Base-by-base conservation (phyloP, 108 stramenopile genomes). In the Cyclotella cryptica region DNA sequence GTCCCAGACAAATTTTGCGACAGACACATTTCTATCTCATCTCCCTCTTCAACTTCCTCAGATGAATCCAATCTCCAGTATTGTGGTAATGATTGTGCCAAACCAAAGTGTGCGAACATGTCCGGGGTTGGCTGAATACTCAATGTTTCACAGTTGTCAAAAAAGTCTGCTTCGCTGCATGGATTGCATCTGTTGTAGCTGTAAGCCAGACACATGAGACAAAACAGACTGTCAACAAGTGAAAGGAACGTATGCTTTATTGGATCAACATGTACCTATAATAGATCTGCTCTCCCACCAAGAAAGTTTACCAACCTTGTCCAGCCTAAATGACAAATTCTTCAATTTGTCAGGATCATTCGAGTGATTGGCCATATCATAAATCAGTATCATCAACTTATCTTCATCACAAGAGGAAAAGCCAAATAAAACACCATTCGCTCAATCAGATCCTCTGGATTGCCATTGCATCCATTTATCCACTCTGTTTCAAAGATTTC, bases 331-430 rank as follows among this genome's bases (percentile, higher is more conserved):
- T 21, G 57, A 61, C 0, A 83, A 49, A 0, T 75, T 83, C 49
- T 83, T 83, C 14, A 83, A 67, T 35, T 77, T 67, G 2, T 66
- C 40, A 12, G 71, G 69, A 77, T 83, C 81, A 43, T 83, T 83
- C 21, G 71, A 72, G 59, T 83, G 81, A 57, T 83, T 83, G 18
- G 71, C 71, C 81, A 84, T 79, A 52, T 84, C 84, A 44, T 85
- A 85, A 22, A 85, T 66, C 22, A 80, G 84, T 1, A 85, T 51
- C 84, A 85, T 85, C 28, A 67, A 18, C 18, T 45, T 27, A 72
- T 72, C 71, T 60, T 78, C 78, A 66, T 78, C 78, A 21, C 78
- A n/a, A n/a, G 40, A 14, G 63, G 46, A 22, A 55, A 45, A 21
- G 78, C 51, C 30, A 78, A 29, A 54, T 64, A 78, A 40, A 46